A percentile compares a stretch with the other conserved stretches of the same genome.
These are phyloP conservation scores for Wickerhamiella occidentalis DNA, from an alignment of 805 yeast genomes.

Conservation along the genomic window DNA sequence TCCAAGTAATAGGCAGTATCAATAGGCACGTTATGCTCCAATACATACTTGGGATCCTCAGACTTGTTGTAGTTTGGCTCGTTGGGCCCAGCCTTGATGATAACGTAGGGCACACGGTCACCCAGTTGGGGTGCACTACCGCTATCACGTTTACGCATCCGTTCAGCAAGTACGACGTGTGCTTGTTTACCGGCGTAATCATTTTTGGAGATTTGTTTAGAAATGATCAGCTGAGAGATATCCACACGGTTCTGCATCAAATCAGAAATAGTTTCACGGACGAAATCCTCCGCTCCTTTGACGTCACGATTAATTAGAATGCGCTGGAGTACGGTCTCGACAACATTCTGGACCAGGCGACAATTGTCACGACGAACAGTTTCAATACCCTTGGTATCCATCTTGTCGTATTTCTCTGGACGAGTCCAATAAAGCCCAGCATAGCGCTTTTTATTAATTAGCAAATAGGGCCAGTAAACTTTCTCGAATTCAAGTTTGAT, in stretches of 20 bases:
- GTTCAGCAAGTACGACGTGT: constrained; percentile 88
- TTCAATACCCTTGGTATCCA: constrained; percentile 97
- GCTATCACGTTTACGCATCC: constrained; percentile 92
- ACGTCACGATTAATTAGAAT: constrained; percentile 84
- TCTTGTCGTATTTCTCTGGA: constrained; percentile 83
- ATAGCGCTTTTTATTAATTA: constrained; percentile 91
- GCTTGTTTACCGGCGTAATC: constrained; percentile 96
- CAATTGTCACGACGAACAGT: constrained; percentile 98
- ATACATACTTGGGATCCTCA: constrained; percentile 88
- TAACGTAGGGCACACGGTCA: constrained; percentile 96
- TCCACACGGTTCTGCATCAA: constrained; percentile 84
- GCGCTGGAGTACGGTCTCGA: constrained; percentile 75
- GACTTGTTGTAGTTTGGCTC: constrained; percentile 86
- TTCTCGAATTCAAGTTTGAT: constrained; percentile 94
- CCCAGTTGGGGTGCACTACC: constrained; percentile 97
- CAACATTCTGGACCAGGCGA: constrained; percentile 83
- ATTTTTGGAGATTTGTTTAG: constrained; percentile 77
- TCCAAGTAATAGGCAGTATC: constrained; percentile 91
- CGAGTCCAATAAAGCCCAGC: constrained; percentile 96
- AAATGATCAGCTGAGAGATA: constrained; percentile 82
- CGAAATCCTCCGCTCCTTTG: constrained; percentile 69
- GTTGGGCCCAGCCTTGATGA: constrained; percentile 67
- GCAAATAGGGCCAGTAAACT: constrained; percentile 84
- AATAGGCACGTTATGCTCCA: constrained; percentile 84
- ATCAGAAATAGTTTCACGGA: constrained; percentile 79